A percentile compares a stretch with the other conserved stretches of the same genome.
These are phyloP conservation scores for Liriodendron chinense DNA, from an alignment of 164 flowering plant species.

Conservation along the genomic window DNA sequence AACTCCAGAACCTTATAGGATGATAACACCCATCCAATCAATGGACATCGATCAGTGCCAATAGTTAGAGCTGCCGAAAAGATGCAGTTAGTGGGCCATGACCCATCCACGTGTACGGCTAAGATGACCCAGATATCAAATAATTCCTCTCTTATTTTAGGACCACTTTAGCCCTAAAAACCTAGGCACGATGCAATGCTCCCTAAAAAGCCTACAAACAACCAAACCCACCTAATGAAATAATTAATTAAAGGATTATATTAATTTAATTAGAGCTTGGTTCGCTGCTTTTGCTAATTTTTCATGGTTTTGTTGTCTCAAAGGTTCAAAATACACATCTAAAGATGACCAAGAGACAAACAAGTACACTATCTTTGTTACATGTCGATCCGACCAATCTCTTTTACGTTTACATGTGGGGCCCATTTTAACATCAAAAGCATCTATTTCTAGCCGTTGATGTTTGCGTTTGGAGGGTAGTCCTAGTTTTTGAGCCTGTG, in stretches of 20 bases:
- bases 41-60: no score
- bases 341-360: neutral
- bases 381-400: constrained; percentile 7
- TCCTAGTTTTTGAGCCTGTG: no score
- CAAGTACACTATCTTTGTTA: constrained; percentile 1
- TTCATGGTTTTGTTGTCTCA: neutral
- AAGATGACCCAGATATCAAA: no score
- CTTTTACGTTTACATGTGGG: neutral
- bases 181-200: neutral
- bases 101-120: no score
- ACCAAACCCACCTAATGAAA: neutral
- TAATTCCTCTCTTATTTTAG: no score
- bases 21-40: no score
- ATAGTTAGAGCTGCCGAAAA: no score
- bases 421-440: neutral
- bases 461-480: no score
- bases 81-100: no score
- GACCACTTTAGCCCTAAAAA: neutral
- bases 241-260: neutral
- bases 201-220: neutral
- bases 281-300: neutral
- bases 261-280: neutral
- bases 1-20: no score
- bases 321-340: neutral
- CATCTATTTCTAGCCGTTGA: no score